A percentile compares a stretch with the other conserved stretches of the same genome.
Evolutionary conservation across 192 early-diverging fungal species (phyloP).

Genomic region (Mortierella claussenii): DNA sequence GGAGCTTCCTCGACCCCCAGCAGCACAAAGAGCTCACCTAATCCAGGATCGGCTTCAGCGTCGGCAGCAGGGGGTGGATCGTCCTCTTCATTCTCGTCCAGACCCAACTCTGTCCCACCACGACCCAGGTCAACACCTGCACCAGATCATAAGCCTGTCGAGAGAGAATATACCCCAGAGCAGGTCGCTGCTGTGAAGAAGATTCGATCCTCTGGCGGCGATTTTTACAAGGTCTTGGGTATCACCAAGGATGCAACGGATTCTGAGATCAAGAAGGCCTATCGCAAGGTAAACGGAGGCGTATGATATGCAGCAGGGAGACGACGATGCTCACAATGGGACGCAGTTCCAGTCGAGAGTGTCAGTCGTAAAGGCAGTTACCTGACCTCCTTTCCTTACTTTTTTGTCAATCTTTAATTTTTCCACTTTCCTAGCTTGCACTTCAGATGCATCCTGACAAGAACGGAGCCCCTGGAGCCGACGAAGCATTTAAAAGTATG

Average conservation of each 20-base stretch:
- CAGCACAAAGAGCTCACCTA: conserved; percentile 34
- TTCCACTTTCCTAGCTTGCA: conserved; percentile 70
- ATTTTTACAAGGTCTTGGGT: conserved; percentile 88
- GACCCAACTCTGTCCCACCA: conserved; percentile 26
- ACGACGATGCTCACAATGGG: too few relatives aligned
- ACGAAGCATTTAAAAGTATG: conserved; percentile 94
- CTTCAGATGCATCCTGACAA: conserved; percentile 97
- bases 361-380: too few relatives aligned
- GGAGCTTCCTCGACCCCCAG: conserved; percentile 34
- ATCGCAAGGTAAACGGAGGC: conserved; percentile 77
- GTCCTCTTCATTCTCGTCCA: conserved; percentile 16
- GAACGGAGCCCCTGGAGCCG: conserved; percentile 93
- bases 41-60: conserved; percentile 9
- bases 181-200: conserved; percentile 82
- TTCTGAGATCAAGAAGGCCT: conserved; percentile 91
- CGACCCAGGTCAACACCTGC: conserved; percentile 29
- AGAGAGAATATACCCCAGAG: conserved; percentile 78
- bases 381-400: too few relatives aligned
- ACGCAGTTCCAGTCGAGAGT: too few relatives aligned
- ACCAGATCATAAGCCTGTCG: conserved; percentile 39
- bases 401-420: conserved; percentile 2
- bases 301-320: too few relatives aligned
- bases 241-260: conserved; percentile 82
- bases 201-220: conserved; percentile 77
- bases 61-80: not conserved